These are phyloP conservation scores for Pyricularia sp. DNA, from an alignment of 2,329 filamentous ascomycete species.

Conservation along the genomic window DNA sequence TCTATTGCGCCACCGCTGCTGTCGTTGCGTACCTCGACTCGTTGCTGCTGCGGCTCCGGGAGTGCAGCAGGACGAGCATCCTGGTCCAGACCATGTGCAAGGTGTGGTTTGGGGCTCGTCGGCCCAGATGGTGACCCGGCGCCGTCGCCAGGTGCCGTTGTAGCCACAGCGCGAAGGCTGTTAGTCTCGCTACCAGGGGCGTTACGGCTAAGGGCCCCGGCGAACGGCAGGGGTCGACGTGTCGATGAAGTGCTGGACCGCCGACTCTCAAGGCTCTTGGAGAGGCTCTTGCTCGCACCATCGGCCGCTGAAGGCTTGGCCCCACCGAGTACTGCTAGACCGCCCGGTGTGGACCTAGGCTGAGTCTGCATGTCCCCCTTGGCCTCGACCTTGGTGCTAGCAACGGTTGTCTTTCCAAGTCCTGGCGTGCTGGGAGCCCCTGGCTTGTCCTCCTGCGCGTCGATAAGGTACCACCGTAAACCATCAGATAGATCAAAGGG, in stretches of 20 bases:
- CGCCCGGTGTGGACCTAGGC: constrained; percentile 30
- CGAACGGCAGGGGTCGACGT: constrained; percentile 53
- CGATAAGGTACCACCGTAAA: constrained; percentile 90
- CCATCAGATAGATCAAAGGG: constrained; percentile 95
- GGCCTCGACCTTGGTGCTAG: constrained; percentile 77
- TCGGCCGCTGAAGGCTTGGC: constrained; percentile 51
- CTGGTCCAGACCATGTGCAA: constrained; percentile 12
- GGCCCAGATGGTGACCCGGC: constrained; percentile 19
- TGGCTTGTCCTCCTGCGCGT: constrained; percentile 87
- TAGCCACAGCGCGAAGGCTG: constrained; percentile 39
- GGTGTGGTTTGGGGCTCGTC: constrained; percentile 28
- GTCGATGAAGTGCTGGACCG: constrained; percentile 81
- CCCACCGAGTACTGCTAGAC: constrained; percentile 18
- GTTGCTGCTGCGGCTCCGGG: constrained; percentile 11
- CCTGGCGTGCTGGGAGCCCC: constrained; percentile 88
- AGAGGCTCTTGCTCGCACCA: constrained; percentile 67
- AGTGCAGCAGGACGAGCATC: not conserved
- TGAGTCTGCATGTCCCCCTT: constrained; percentile 60
- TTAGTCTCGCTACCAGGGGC: constrained; percentile 50
- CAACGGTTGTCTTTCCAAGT: constrained; percentile 83
- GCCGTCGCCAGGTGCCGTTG: constrained; percentile 10
- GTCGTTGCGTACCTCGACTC: constrained; percentile 41
- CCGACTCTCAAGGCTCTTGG: constrained; percentile 83
- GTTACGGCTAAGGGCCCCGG: constrained; percentile 31
- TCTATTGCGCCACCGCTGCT: constrained; percentile 26